Evolutionary conservation across 768 basidiomycete species (phyloP).

Genomic region (Mycena olivaceomarginata): DNA sequence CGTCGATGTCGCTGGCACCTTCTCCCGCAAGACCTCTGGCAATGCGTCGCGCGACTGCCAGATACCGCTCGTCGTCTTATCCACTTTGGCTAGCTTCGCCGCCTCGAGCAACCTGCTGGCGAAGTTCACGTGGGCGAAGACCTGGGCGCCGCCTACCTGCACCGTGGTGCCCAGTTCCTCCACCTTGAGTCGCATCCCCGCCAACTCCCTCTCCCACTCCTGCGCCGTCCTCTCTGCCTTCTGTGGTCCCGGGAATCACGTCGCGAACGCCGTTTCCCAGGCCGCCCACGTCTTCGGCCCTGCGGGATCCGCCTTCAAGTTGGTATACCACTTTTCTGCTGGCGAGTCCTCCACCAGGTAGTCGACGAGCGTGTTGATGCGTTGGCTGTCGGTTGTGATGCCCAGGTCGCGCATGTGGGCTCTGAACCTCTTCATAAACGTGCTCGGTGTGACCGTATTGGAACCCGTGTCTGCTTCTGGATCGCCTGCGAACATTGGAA

Average conservation of each 20-base stretch:
- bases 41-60: too few species aligned
- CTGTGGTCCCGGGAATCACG: conserved; percentile 21
- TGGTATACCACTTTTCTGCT: conserved; percentile 28
- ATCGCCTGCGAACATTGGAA: conserved; percentile 25
- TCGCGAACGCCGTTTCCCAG: conserved; percentile 14
- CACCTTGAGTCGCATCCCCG: conserved; percentile 32
- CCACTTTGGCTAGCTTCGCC: conserved; percentile 17
- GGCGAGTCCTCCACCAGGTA: conserved; percentile 31
- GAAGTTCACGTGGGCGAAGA: conserved; percentile 35
- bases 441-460: conserved; percentile 10
- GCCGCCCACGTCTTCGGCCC: conserved; percentile 3
- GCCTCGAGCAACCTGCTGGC: conserved; percentile 24
- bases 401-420: conserved; percentile 21
- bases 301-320: neutral
- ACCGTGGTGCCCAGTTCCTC: conserved; percentile 38
- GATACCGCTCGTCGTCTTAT: conserved; percentile 14
- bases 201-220: conserved; percentile 41
- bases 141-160: conserved; percentile 31
- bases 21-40: conserved; percentile 24
- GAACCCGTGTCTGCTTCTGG: neutral
- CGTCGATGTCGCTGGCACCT: neutral
- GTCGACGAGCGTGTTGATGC: conserved; percentile 15
- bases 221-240: conserved; percentile 20
- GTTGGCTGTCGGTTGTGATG: neutral
- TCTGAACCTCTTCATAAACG: conserved; percentile 28